Conservation (phyloP, 257 asterid species). For the Fraxinus americana region DNA sequence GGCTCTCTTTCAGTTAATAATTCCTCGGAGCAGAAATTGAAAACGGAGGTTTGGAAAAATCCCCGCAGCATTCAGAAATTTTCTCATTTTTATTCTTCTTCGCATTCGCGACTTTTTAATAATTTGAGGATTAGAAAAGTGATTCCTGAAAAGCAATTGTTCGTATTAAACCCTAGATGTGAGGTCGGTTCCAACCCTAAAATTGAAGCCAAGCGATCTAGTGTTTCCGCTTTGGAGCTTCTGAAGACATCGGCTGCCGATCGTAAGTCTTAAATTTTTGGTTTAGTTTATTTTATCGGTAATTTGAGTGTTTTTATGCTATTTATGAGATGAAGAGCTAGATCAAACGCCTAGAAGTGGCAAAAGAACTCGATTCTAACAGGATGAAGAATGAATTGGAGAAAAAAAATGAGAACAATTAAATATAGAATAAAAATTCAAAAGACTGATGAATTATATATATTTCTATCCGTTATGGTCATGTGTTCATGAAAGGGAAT, state of each 20-base stretch:
- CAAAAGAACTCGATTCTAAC: neutral
- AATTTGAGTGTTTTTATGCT: slow-evolving; percentile 18
- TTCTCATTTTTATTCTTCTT: no score
- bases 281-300: slow-evolving; percentile 18
- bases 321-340: slow-evolving; percentile 7
- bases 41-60: slow-evolving; percentile 26
- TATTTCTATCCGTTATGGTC: neutral
- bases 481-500: slow-evolving; percentile 2
- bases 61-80: slow-evolving; percentile 20
- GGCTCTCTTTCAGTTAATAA: slow-evolving; percentile 21
- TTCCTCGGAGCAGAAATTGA: slow-evolving; percentile 19
- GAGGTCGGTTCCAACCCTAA: slow-evolving; percentile 36
- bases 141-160: slow-evolving; percentile 28
- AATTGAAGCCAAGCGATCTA: slow-evolving; percentile 48
- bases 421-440: neutral
- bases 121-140: slow-evolving; percentile 32
- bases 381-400: neutral
- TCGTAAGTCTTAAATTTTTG: no score
- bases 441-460: neutral
- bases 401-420: neutral
- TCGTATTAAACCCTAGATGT: slow-evolving; percentile 49
- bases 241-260: slow-evolving; percentile 33
- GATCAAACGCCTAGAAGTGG: neutral
- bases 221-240: slow-evolving; percentile 71
- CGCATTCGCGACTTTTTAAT: neutral